These are phyloP conservation scores for Xylaria sp. DNA, from an alignment of 2,329 filamentous ascomycete species.

Conservation along the genomic window DNA sequence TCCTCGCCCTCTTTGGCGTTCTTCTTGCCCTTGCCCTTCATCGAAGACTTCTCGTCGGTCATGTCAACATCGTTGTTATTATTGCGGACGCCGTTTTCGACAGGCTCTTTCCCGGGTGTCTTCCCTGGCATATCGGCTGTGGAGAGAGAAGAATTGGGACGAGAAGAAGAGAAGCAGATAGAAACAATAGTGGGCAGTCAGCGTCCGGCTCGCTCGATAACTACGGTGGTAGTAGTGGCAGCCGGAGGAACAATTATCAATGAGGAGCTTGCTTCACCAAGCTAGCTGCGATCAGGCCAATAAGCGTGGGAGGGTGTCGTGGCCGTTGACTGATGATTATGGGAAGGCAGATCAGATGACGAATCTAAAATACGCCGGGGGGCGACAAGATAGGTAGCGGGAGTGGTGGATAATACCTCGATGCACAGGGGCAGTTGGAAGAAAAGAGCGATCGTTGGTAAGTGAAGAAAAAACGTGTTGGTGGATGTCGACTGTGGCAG, in stretches of 20 bases:
- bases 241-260: constrained; percentile 27
- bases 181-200: constrained; percentile 21
- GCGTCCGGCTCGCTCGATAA: constrained; percentile 40
- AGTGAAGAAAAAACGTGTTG: not conserved
- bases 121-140: constrained; percentile 73
- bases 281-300: constrained; percentile 44
- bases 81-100: constrained; percentile 74
- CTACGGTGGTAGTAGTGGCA: constrained; percentile 22
- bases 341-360: constrained; percentile 37
- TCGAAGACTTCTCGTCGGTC: constrained; percentile 70
- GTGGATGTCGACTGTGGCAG: constrained; percentile 20
- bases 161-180: constrained; percentile 19
- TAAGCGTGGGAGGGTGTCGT: constrained; percentile 33
- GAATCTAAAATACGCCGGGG: constrained; percentile 43
- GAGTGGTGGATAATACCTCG: constrained; percentile 24
- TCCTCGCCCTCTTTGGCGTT: constrained; percentile 74
- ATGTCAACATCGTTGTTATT: constrained; percentile 77
- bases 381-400: constrained; percentile 19
- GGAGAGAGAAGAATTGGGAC: constrained; percentile 19
- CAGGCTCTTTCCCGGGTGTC: constrained; percentile 76
- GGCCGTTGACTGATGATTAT: constrained; percentile 14
- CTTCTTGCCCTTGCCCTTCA: constrained; percentile 75
- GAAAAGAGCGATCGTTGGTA: constrained; percentile 12
- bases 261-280: constrained; percentile 39
- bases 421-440: constrained; percentile 6